These are phyloP conservation scores for Rostrohypoxylon terebratum DNA, from an alignment of 495 filamentous ascomycete species.

Conservation along the genomic window DNA sequence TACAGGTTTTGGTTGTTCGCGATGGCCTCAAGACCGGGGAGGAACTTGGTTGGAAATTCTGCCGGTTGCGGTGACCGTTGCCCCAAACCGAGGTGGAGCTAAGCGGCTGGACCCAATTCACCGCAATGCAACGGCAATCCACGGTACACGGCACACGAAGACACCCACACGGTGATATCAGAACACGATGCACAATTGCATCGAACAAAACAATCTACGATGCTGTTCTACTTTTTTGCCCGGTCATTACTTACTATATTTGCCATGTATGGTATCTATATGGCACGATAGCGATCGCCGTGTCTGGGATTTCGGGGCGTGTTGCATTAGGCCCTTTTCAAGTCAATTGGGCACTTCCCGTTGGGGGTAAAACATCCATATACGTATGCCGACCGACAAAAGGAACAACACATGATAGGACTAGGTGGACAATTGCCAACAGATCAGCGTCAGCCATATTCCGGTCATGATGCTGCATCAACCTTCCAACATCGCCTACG, in stretches of 20 bases:
- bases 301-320: conserved; percentile 12
- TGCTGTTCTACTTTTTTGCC: conserved; percentile 13
- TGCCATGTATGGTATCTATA: background rate
- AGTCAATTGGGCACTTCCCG: conserved; percentile 30
- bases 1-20: conserved; percentile 29
- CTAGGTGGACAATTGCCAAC: conserved; percentile 21
- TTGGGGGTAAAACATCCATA: conserved; percentile 9
- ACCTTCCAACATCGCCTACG: conserved; percentile 1
- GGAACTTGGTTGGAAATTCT: conserved; percentile 35
- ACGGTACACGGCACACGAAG: conserved; percentile 33
- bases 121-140: conserved; percentile 44
- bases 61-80: conserved; percentile 38
- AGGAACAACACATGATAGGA: conserved; percentile 14
- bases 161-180: conserved; percentile 21
- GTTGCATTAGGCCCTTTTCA: conserved; percentile 29
- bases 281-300: conserved; percentile 5
- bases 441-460: conserved; percentile 1
- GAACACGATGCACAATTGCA: conserved; percentile 33
- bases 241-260: conserved; percentile 21
- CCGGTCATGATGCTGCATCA: conserved; percentile 14
- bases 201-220: conserved; percentile 24
- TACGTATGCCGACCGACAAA: conserved; percentile 23
- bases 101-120: conserved; percentile 38
- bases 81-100: conserved; percentile 43
- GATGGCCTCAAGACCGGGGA: conserved; percentile 38